These are phyloP conservation scores for Physocladia obscura DNA, from an alignment of 192 early-diverging fungal genomes.

Conservation along the genomic window DNA sequence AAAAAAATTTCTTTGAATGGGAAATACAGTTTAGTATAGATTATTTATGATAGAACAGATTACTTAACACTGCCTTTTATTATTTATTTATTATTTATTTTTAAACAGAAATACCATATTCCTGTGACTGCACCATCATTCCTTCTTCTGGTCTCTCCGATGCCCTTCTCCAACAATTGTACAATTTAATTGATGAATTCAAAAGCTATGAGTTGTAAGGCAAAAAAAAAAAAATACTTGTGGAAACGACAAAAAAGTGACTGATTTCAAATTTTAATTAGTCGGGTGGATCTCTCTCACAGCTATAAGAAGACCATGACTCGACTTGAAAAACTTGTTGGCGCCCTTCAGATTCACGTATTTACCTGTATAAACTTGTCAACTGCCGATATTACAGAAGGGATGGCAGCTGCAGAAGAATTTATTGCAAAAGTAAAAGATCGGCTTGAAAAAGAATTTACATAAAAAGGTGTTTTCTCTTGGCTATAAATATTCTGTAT, in stretches of 20 bases:
- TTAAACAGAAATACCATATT: slow-evolving; percentile 45
- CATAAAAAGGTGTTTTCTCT: too few relatives aligned
- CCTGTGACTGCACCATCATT: slow-evolving; percentile 50
- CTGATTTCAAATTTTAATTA: slow-evolving; percentile 32
- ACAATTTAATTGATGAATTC: slow-evolving; percentile 60
- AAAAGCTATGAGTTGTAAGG: slow-evolving; percentile 53
- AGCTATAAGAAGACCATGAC: slow-evolving; percentile 45
- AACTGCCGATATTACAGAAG: slow-evolving; percentile 48
- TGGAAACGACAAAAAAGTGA: too few relatives aligned
- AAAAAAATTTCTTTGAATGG: slow-evolving; percentile 47
- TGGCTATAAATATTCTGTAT: too few relatives aligned
- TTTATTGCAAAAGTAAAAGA: slow-evolving; percentile 46
- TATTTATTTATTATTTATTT: neutral
- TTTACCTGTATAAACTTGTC: slow-evolving; percentile 40
- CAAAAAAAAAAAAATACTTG: neutral
- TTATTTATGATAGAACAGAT: too few relatives aligned
- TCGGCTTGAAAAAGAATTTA: slow-evolving; percentile 38
- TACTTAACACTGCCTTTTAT: too few relatives aligned
- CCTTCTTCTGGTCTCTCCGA: slow-evolving; percentile 44
- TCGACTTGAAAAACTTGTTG: slow-evolving; percentile 63
- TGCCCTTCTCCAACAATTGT: slow-evolving; percentile 56
- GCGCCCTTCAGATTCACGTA: slow-evolving; percentile 12
- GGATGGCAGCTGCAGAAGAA: slow-evolving; percentile 28
- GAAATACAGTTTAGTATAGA: slow-evolving; percentile 68
- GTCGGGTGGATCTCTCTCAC: slow-evolving; percentile 58